Base-by-base conservation (phyloP, 2,329 filamentous ascomycete species). In the Trichophyton benhamiae region DNA sequence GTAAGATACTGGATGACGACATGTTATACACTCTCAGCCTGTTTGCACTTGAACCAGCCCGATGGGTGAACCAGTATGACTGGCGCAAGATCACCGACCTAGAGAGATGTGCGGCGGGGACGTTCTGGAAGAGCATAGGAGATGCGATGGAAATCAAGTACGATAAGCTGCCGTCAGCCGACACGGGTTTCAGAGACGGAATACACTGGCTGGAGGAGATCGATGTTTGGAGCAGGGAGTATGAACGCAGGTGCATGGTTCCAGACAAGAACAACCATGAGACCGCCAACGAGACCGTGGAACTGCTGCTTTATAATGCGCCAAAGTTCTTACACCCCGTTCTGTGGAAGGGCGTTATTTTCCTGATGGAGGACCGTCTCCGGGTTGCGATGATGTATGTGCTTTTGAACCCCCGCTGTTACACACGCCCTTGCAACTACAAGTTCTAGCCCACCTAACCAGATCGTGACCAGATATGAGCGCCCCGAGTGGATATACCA, bases 81-180 rank as follows among this genome's bases (percentile, higher is more conserved):
- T 92, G 88, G 87, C 81, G 88, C 1, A 44, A 74, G 3, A 71
- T 89, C 22, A 86, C 80, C 15, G 82, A 86, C 0, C 77, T 91
- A 72, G 88, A 91, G 71, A 71, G 77, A 8, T 87, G 85, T 64
- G 87, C 86, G 0, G 72, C 86, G 33, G 84, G 82, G 15, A 84
- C 82, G 0, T 83, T 87, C 67, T 91, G 87, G 87, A 88, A 87
- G 71, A 78, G 79, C 59, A 74, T 89, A 15, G 87, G 87, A 13
- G 84, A 89, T 66, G 82, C 82, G 59, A 87, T 91, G 82, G 80
- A 78, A 0, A 87, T 91, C 61, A 72, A 74, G 2, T 82, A 76
- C 57, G 72, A 73, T 1, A 68, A 64, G 0, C 72, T 84, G n/a
- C 76, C 76, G 0, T 78, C 76, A 0, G 67, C 65, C 0, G 64